Evolutionary conservation across 106 monocot genomes (phyloP).

Genomic region (Triglochin maritima): DNA sequence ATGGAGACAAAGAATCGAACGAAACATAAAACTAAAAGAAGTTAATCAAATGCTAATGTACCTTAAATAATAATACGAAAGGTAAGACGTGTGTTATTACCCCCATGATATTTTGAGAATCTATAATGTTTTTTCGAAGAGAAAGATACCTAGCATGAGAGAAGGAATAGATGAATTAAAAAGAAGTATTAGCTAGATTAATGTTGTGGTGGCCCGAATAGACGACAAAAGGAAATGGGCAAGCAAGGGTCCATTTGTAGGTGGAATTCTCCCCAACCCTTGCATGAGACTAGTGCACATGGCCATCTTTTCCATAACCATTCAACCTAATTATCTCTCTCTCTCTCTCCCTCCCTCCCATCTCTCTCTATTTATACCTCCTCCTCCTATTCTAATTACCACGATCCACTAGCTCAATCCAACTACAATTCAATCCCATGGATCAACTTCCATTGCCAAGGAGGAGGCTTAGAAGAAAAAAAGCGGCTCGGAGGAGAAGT

Average conservation of each 20-base stretch:
- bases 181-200: no score
- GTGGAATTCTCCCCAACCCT: not conserved
- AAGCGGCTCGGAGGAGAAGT: no score
- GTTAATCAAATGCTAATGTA: no score
- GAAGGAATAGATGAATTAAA: no score
- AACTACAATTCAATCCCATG: not conserved
- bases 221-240: not conserved
- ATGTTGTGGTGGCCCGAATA: constrained; percentile 1
- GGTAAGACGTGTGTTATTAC: no score
- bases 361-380: no score
- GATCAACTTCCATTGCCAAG: not conserved
- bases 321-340: not conserved
- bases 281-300: not conserved
- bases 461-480: not conserved
- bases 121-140: no score
- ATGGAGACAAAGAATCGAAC: no score
- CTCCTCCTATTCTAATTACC: not conserved
- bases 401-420: not conserved
- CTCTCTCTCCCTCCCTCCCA: not conserved
- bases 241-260: not conserved
- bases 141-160: no score
- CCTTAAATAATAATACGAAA: no score
- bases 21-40: no score
- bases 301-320: not conserved
- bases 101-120: no score